Conservation (phyloP, 148 eudicot genomes). For the Suaeda aralocaspica region DNA sequence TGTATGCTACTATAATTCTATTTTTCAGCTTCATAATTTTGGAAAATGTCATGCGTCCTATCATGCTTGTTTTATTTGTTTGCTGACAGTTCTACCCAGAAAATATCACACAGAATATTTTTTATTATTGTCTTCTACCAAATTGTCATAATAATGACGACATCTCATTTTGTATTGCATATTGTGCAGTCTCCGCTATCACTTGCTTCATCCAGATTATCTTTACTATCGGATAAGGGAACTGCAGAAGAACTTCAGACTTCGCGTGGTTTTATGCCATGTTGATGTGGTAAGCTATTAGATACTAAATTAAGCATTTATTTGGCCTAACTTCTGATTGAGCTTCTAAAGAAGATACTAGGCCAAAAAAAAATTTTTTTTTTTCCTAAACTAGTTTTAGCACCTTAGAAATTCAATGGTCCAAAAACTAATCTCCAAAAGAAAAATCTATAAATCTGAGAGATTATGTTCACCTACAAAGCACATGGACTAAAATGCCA, state of each 20-base stretch:
- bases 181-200: slow-evolving; percentile 75
- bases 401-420: too few relatives aligned
- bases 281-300: slow-evolving; percentile 79
- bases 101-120: neutral
- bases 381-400: too few relatives aligned
- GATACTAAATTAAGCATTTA: neutral
- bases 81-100: too few relatives aligned
- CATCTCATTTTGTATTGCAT: neutral
- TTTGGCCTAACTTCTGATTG: too few relatives aligned
- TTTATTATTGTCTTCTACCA: neutral
- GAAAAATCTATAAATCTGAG: too few relatives aligned
- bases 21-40: too few relatives aligned
- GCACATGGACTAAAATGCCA: too few relatives aligned
- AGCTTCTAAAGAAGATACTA: too few relatives aligned
- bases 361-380: too few relatives aligned
- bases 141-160: neutral
- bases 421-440: too few relatives aligned
- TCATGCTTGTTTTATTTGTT: neutral
- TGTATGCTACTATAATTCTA: neutral
- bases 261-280: slow-evolving; percentile 83
- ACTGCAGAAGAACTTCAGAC: slow-evolving; percentile 81
- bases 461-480: too few relatives aligned
- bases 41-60: neutral
- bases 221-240: slow-evolving; percentile 86
- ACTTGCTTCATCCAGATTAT: slow-evolving; percentile 93